Percentiles rank a stretch among this genome's conserved stretches.
Conservation (phyloP, 169 alveolate genomes). For the Perkinsus olseni region DNA sequence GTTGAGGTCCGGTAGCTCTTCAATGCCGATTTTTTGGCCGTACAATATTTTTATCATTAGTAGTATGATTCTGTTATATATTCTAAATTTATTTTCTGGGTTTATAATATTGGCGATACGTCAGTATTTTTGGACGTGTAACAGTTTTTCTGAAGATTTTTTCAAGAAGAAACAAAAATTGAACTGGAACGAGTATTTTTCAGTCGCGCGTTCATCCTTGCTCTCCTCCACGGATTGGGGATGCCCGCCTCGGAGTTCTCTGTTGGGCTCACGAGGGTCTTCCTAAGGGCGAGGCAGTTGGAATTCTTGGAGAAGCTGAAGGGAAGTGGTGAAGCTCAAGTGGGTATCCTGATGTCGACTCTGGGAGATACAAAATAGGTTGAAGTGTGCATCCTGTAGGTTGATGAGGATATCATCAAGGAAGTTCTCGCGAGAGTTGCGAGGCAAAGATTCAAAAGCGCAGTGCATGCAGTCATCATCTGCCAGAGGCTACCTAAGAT, state of each 20-base stretch:
- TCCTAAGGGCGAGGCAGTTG: background rate
- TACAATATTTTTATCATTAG: too few relatives aligned
- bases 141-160: too few relatives aligned
- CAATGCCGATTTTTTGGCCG: too few relatives aligned
- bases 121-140: too few relatives aligned
- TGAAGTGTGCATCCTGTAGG: background rate
- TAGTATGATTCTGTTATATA: too few relatives aligned
- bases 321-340: background rate
- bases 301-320: background rate
- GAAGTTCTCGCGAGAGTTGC: background rate
- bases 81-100: too few relatives aligned
- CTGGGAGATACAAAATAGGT: background rate
- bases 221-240: background rate
- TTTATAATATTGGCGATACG: too few relatives aligned
- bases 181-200: too few relatives aligned
- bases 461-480: background rate
- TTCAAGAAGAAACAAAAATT: too few relatives aligned
- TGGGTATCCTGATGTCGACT: background rate
- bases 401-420: background rate
- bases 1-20: too few relatives aligned
- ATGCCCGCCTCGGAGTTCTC: background rate
- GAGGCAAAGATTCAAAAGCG: background rate
- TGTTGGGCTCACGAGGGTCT: background rate
- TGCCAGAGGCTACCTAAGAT: background rate
- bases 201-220: background rate